Base-by-base conservation (phyloP, 352 stramenopile species). In the Elongisporangium prolatum region DNA sequence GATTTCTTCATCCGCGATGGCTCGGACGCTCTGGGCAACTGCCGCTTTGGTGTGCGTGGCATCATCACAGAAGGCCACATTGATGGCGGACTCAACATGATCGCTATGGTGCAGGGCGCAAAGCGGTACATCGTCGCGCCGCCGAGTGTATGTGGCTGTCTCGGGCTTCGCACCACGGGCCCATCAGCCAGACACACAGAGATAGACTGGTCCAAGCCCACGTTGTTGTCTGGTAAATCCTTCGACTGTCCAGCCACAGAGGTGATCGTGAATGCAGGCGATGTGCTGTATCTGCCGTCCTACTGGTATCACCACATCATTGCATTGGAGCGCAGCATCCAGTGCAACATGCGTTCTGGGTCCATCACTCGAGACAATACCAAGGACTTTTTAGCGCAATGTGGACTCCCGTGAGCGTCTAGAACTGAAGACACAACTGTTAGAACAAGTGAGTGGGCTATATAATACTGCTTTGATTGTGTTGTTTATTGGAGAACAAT, bases 231-330 rank as follows among this genome's bases (percentile, higher is more conserved):
- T 2, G 50, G 66, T n/a, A 52, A 69, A 1, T 64, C 63, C 20
- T 61, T 75, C 16, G 61, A 86, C 28, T 94, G 89, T 21, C 74
- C 70, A 9, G 72, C 75, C 10, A 93, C 91, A 7, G 95, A 99
- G 61, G 93, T 98, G 8, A 76, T 98, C 3, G 68, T 98, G 24
- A 84, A 83, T 18, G 75, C 85, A 1, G 96, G 96, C 5, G 95
- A 99, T 72, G 89, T 97, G 9, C 64, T 98, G 22, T 98, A 98
- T 69, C 67, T 98, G 24, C 95, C 95, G 8, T 97, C 91, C 8
- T 89, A 79, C 59, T 98, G 91, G 90, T 97, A 98, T 67, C 96
- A 99, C 70, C 97, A 96, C 65, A 98, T 99, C 65, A 86, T 98
- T 7, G 96, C 88, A 44, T 73, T 98, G 13, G 89, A 97, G 63